phyloP scores from a whole-genome alignment of 2,329 filamentous ascomycete species.

The Clonostachys rhizophaga region DNA sequence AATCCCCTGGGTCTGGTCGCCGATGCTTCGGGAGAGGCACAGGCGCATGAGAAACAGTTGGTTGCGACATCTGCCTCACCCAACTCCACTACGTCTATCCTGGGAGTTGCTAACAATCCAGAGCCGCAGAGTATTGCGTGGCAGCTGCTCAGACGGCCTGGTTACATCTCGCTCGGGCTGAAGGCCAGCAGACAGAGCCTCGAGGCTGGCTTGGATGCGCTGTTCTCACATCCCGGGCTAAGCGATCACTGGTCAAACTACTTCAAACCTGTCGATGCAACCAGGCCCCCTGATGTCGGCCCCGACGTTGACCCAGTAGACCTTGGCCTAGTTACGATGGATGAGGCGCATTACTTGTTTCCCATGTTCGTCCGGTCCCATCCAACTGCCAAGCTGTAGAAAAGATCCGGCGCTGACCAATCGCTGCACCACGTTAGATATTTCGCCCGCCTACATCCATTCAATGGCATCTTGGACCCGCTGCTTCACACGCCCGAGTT shows the following conservation, averaged over 20 bases:
- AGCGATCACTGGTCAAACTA: background rate
- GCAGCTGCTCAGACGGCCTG: background rate
- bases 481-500: background rate
- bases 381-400: too few relatives aligned
- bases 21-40: background rate
- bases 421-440: background rate
- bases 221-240: background rate
- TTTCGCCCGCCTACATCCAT: background rate
- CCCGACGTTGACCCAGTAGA: background rate
- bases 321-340: background rate
- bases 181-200: background rate
- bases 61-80: background rate
- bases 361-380: background rate
- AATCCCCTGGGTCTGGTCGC: background rate
- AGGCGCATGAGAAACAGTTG: background rate
- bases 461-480: background rate
- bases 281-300: background rate
- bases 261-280: background rate
- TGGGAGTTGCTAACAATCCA: too few relatives aligned
- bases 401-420: background rate
- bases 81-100: too few relatives aligned
- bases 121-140: too few relatives aligned
- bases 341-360: background rate
- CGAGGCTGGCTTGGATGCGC: background rate
- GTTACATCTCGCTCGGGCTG: background rate